Percentiles rank a stretch among this genome's conserved stretches.
phyloP scores from a whole-genome alignment of 2,329 filamentous ascomycete species.

The Phialocephala subalpina region DNA sequence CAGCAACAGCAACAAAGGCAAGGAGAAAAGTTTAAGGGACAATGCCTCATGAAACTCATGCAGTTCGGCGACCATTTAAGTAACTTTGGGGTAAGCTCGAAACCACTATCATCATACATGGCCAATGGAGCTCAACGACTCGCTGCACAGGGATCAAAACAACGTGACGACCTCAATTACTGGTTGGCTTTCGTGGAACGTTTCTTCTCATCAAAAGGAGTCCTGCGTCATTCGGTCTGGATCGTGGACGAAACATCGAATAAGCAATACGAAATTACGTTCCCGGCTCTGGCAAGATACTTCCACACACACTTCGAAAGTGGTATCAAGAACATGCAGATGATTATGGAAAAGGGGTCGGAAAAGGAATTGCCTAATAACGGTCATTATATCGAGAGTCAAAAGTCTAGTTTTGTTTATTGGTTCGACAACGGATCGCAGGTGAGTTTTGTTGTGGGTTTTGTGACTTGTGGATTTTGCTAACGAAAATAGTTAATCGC shows the following conservation, averaged over 20 bases:
- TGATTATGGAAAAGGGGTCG: constrained; percentile 76
- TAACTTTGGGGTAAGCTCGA: constrained; percentile 58
- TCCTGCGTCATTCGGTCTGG: constrained; percentile 77
- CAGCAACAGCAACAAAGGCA: constrained; percentile 47
- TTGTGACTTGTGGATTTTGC: constrained; percentile 11
- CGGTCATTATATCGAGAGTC: constrained; percentile 78
- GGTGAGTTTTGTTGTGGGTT: constrained; percentile 57
- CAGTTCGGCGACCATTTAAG: constrained; percentile 70
- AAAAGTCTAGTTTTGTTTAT: constrained; percentile 82
- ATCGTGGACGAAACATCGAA: constrained; percentile 64
- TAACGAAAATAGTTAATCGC: constrained; percentile 70
- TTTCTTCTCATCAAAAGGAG: constrained; percentile 82
- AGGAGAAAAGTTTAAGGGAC: constrained; percentile 55
- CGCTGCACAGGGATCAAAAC: constrained; percentile 58
- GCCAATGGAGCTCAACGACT: constrained; percentile 31
- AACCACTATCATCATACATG: constrained; percentile 38
- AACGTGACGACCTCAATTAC: constrained; percentile 73
- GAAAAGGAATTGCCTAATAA: constrained; percentile 67
- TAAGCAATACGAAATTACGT: constrained; percentile 89
- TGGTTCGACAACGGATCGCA: constrained; percentile 88
- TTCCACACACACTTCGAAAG: constrained; percentile 90
- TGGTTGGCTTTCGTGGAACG: constrained; percentile 83
- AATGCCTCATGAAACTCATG: constrained; percentile 66
- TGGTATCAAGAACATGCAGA: constrained; percentile 84
- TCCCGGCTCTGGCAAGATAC: constrained; percentile 83